Evolutionary conservation across 768 basidiomycete genomes (phyloP).

Genomic region (Suillus sp.): DNA sequence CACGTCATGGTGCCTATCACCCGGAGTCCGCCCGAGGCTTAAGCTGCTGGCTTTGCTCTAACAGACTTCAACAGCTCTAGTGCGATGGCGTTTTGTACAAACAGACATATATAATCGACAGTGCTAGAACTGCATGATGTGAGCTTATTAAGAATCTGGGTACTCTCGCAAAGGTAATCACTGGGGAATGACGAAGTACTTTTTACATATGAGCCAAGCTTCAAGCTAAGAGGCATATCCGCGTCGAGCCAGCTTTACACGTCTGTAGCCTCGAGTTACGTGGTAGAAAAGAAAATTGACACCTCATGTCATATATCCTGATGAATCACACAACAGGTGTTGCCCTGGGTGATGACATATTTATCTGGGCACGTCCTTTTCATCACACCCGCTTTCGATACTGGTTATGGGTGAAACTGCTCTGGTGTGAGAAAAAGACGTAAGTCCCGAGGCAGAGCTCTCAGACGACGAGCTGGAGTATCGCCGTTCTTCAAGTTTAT

Average conservation of each 20-base stretch:
- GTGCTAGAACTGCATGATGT: neutral
- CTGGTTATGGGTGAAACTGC: neutral
- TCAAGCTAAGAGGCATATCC: too few relatives aligned
- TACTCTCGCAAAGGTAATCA: neutral
- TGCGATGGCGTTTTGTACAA: too few relatives aligned
- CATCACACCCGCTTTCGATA: neutral
- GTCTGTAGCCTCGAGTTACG: neutral
- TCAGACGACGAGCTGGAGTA: neutral
- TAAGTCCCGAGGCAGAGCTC: neutral
- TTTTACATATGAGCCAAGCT: neutral
- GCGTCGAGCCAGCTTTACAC: neutral
- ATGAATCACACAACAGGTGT: too few relatives aligned
- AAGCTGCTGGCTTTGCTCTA: too few relatives aligned
- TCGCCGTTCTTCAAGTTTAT: neutral
- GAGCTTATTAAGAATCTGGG: neutral
- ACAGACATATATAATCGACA: too few relatives aligned
- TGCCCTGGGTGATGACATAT: too few relatives aligned
- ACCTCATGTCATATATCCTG: too few relatives aligned
- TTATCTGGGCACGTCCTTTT: neutral
- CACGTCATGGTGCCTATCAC: too few relatives aligned
- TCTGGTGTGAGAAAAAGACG: neutral
- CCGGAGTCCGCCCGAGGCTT: too few relatives aligned
- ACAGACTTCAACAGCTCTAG: too few relatives aligned
- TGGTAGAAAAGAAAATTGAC: neutral
- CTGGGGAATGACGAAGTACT: neutral